These are phyloP conservation scores for Podospora pseudocomata DNA, from an alignment of 495 filamentous ascomycete species.

Conservation along the genomic window DNA sequence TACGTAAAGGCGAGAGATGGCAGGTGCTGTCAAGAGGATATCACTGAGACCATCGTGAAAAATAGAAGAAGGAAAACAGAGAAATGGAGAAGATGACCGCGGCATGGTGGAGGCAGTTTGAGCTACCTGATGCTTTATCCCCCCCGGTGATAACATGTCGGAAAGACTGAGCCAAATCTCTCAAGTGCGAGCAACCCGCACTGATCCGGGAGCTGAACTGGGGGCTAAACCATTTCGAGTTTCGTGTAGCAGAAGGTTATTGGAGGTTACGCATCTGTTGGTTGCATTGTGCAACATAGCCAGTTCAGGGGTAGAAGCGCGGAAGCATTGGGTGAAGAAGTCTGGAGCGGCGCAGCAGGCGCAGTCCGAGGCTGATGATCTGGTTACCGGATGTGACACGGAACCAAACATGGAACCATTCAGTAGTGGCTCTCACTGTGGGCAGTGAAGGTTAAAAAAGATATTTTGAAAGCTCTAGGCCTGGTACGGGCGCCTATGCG, in stretches of 20 bases:
- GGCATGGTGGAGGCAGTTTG: neutral
- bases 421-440: neutral
- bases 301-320: neutral
- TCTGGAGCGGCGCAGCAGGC: neutral
- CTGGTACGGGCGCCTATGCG: no score
- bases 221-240: neutral
- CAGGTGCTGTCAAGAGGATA: neutral
- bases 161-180: neutral
- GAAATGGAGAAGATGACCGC: neutral
- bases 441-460: neutral
- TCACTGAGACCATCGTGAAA: neutral
- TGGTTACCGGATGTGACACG: neutral
- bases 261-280: neutral
- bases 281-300: neutral
- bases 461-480: neutral
- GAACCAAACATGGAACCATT: neutral
- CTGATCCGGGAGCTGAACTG: neutral
- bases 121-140: neutral
- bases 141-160: neutral
- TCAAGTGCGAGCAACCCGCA: neutral
- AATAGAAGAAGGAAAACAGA: neutral
- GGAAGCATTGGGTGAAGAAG: neutral
- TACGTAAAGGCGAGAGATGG: neutral
- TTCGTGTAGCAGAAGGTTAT: neutral
- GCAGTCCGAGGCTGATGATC: neutral